Conservation (phyloP, 345 rosid genomes). For the Tarenaya hassleriana region DNA sequence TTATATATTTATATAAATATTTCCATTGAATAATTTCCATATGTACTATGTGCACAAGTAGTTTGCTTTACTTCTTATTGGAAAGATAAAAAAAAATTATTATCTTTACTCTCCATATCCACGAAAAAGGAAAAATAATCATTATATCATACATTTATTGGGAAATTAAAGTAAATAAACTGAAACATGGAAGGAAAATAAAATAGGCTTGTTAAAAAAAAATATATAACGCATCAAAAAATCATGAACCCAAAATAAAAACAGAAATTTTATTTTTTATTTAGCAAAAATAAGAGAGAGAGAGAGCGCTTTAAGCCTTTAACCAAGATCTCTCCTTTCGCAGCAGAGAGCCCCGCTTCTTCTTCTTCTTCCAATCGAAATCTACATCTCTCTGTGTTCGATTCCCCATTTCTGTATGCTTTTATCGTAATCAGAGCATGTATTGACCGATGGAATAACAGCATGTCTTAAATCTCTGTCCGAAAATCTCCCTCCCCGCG, state of each 20-base stretch:
- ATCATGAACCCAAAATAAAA: not conserved
- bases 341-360: constrained; percentile 11
- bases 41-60: too few relatives aligned
- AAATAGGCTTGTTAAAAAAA: too few relatives aligned
- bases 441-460: constrained; percentile 9
- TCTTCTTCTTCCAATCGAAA: constrained; percentile 15
- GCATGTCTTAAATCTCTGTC: not conserved
- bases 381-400: constrained; percentile 7
- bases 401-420: constrained; percentile 12
- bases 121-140: too few relatives aligned
- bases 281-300: constrained; percentile 4
- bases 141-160: too few relatives aligned
- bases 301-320: constrained; percentile 24
- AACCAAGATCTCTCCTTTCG: constrained; percentile 26
- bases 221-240: too few relatives aligned
- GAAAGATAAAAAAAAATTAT: too few relatives aligned
- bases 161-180: too few relatives aligned
- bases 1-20: too few relatives aligned
- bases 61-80: too few relatives aligned
- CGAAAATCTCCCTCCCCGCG: not conserved
- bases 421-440: constrained; percentile 11
- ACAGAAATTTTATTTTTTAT: not conserved
- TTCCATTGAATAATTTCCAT: too few relatives aligned
- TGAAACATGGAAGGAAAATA: too few relatives aligned
- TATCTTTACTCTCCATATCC: too few relatives aligned